Base-by-base conservation (phyloP, 495 filamentous ascomycete species). In the Penicillium egyptiacum region DNA sequence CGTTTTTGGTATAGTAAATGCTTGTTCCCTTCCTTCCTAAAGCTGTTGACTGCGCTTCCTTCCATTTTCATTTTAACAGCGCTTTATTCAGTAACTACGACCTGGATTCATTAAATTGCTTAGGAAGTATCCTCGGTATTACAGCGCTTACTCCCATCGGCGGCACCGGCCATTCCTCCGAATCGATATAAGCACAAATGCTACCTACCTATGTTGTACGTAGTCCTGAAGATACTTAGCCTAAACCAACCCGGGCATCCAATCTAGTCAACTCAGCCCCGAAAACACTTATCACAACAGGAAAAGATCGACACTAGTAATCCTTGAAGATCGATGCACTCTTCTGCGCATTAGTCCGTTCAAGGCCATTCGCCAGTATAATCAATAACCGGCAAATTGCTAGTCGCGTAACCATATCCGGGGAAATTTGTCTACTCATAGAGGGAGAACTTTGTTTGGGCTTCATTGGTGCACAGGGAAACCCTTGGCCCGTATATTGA, bases 401-500 rank as follows among this genome's bases (percentile, higher is more conserved):
- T 3, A 17, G 8, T 5, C 17, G 2, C 17, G 19, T 48, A 33
- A 4, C n/a, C 16, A 19, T 11, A 26, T 5, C 9, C 50, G 19
- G 25, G 3, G 14, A 30, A 9, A 19, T 8, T 28, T 3, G 12
- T 20, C 23, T n/a, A 52, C 9, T 51, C 22, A 25, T 1, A 12
- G 14, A 50, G 20, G 17, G 1, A 12, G 4, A 3, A 22, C 5
- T 23, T 37, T 9, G 9, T 4, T 25, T 28, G 14, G 23, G 23
- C 22, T 16, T 16, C 22, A 37, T 52, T 30, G 23, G 17, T 1
- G 35, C 37, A 25, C 20, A 52, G 3, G 11, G 41, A 37, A 30
- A 41, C 12, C 1, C 50, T 41, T 52, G 50, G 50, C 49, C 17
- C 17, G 8, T 41, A 52, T 52, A 19, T 16, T 30, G 20, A 52